phyloP scores from a whole-genome alignment of 345 rosid species.

The Rubroshorea leprosula region DNA sequence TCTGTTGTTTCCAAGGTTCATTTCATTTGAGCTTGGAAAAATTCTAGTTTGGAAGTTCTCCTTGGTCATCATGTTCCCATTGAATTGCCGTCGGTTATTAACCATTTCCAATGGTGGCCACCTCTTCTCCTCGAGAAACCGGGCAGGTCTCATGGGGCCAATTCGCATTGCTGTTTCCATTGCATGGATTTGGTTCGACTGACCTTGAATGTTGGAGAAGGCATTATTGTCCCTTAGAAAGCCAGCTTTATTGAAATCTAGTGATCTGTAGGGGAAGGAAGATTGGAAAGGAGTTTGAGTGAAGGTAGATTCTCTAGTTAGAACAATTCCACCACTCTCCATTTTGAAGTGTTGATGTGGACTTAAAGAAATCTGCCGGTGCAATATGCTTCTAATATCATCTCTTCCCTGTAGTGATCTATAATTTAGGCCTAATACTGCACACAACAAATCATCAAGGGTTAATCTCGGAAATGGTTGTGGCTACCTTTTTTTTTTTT shows the following conservation, averaged over 20 bases:
- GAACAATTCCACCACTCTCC: conserved; percentile 38
- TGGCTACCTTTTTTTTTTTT: no score
- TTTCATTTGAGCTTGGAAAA: conserved; percentile 8
- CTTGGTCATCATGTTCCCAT: conserved; percentile 3
- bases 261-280: conserved; percentile 16
- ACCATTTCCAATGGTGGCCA: conserved; percentile 50
- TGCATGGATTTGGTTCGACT: conserved; percentile 16
- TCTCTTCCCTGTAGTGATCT: conserved; percentile 26
- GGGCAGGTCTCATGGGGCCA: conserved; percentile 27
- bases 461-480: no score
- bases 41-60: background rate
- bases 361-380: conserved; percentile 15
- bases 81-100: no score
- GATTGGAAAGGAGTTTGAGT: no score
- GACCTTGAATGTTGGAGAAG: conserved; percentile 15
- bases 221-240: no score
- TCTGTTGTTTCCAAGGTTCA: conserved; percentile 5
- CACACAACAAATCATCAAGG: background rate
- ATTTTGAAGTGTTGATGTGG: conserved; percentile 33
- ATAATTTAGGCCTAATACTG: conserved; percentile 26
- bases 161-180: conserved; percentile 19
- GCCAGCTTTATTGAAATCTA: conserved; percentile 15
- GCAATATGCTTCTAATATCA: conserved; percentile 11
- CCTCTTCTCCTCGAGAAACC: conserved; percentile 33
- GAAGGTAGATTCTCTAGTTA: conserved; percentile 21